Evolutionary conservation across 2,329 filamentous ascomycete genomes (phyloP), one percentile per base, ranked within the genome.

Genomic region (Calonectria pseudoreteaudii): DNA sequence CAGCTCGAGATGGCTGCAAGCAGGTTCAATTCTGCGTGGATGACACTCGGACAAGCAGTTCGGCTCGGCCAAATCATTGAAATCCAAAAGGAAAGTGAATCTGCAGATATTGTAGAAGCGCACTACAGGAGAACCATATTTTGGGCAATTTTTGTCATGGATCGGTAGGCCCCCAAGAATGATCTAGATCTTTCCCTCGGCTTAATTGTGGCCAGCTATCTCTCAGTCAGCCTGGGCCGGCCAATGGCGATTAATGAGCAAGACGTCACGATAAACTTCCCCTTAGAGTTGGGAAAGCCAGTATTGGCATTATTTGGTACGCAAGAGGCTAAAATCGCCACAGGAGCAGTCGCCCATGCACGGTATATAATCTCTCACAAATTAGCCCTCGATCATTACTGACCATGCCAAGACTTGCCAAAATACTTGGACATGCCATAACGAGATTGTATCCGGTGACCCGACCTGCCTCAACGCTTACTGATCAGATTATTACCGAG

Each of bases 171-270:
- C 7, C 20, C 53, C 14, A 36, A 36, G 26, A 38, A 38, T 18
- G 16, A 7, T 4, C 13, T 41, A 18, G 1, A 28, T 8, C 18
- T 38, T 23, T 26, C 23, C 16, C 4, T 16, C 14, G 2, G 18
- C 23, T 53, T 52, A 67, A 9, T 18, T 28, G 23, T 16, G 5
- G 6, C 3, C 20, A 68, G 66, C 11, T 68, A 68, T 47, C 66
- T 68, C 14, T 38, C 66, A 44, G 52, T 28, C 23, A 56, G 31
- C 18, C 52, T 68, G 4, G 66, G 66, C 8, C 34, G 66, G 3
- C 66, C 66, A 23, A 60, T 68, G 66, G 66, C 66, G 18, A 68
- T 68, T 8, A 52, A 68, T 47, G 66, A 68, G 13, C 38, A 53
- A 10, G 66, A 68, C 9, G 34, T 68, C 14, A 68, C 52, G 6